Conservation (phyloP, 768 basidiomycete genomes). For the Panaeolus papilionaceus region DNA sequence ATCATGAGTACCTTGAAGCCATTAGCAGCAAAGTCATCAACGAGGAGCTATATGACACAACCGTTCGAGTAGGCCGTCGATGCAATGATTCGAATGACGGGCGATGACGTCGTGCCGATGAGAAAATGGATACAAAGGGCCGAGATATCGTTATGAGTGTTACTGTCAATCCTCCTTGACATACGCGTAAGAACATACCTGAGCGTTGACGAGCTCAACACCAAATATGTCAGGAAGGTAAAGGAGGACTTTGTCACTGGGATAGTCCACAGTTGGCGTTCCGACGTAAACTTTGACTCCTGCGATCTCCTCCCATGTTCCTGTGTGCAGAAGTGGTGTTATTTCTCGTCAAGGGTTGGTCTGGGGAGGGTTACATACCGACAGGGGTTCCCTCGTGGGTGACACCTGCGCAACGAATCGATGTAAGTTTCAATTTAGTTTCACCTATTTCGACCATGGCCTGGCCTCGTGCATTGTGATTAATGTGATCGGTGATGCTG, state of each 20-base stretch:
- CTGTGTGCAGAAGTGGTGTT: slow-evolving; percentile 33
- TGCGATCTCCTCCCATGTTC: slow-evolving; percentile 52
- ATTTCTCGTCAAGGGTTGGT: neutral
- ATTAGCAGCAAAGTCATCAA: slow-evolving; percentile 50
- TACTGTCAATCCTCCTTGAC: neutral
- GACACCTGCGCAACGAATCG: slow-evolving; percentile 42
- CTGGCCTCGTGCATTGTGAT: neutral
- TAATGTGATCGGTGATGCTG: neutral
- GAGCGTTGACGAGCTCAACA: slow-evolving; percentile 48
- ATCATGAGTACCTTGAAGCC: slow-evolving; percentile 45
- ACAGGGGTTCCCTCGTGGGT: slow-evolving; percentile 55
- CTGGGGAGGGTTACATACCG: slow-evolving; percentile 35
- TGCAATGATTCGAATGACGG: neutral
- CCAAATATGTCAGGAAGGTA: slow-evolving; percentile 63
- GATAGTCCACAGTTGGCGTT: slow-evolving; percentile 54
- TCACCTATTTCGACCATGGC: neutral
- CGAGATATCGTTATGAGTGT: neutral
- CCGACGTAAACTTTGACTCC: slow-evolving; percentile 61
- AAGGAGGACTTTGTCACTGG: slow-evolving; percentile 62
- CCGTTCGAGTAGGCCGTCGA: neutral
- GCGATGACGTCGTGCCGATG: neutral
- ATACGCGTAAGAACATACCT: slow-evolving; percentile 22
- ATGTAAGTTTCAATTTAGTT: slow-evolving; percentile 2
- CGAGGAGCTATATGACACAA: slow-evolving; percentile 25
- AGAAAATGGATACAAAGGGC: no score